Evolutionary conservation across 176 grass and related monocot species (phyloP), one percentile per base, ranked within the genome.

Genomic region (Avena atlantica): DNA sequence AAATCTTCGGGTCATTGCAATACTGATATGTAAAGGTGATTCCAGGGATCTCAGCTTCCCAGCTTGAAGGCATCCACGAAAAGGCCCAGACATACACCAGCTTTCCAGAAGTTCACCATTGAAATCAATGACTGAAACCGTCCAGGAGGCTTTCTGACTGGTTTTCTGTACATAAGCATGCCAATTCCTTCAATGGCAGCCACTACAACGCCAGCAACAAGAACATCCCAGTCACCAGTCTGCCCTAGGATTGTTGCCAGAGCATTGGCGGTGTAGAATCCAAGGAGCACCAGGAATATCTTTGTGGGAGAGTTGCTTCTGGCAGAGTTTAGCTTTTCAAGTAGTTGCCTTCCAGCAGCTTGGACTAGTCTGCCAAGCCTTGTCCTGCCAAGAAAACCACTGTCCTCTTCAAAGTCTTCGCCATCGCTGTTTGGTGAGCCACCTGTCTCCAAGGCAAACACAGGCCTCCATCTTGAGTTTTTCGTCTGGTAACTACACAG

Each of bases 151-250:
- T 64, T 83, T 15, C 81, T 55, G 14, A 80, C 76, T 2, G 90
- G 90, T 90, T 91, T 96, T 87, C 72, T 91, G 78, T 98, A 98
- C 94, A 94, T 93, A 60, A 98, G 85, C 97, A 96, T 96, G 65
- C 97, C 97, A 10, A 96, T 96, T 25, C 93, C 93, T 76, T 98
- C 97, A 13, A 98, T 96, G 8, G 90, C 90, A 42, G 92, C 87
- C 17, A 98, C 94, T 34, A 98, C 87, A 42, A 96, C 66, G 49
- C 93, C 97, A 79, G 97, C 97, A 69, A 98, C 93, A 88, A 98
- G 89, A 78, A 98, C 97, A 85, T 98, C 97, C 97, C 97, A 98
- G 67, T 98, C 97, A 47, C 97, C 97, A 10, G 93, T 98, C 52
- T 98, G 97, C 74, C 97, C 97, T 58, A 96, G 84, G 85, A 98